These are phyloP conservation scores for Fusarium incarnatum DNA, from an alignment of 2,329 filamentous ascomycete genomes.

Conservation along the genomic window DNA sequence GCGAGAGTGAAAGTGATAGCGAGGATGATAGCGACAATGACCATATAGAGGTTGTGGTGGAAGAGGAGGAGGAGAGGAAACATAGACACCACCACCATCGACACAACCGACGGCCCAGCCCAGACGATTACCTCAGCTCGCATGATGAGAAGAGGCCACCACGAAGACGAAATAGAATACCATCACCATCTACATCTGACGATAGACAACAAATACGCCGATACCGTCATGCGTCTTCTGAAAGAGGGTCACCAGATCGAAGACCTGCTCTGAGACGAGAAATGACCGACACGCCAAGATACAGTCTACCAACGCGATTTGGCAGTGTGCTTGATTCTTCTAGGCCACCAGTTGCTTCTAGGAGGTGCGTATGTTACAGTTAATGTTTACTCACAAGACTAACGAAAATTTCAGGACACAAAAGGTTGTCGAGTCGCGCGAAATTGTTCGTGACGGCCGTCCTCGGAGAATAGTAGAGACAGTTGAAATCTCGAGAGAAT, in stretches of 20 bases:
- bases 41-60: constrained; percentile 43
- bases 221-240: constrained; percentile 44
- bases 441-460: constrained; percentile 41
- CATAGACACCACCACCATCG: constrained; percentile 35
- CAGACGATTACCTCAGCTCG: constrained; percentile 46
- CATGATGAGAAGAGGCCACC: constrained; percentile 42
- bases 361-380: constrained; percentile 42
- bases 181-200: constrained; percentile 42
- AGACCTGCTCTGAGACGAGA: constrained; percentile 47
- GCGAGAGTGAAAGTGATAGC: constrained; percentile 29
- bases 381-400: background rate
- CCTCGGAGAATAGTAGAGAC: constrained; percentile 38
- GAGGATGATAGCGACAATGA: constrained; percentile 30
- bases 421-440: constrained; percentile 43
- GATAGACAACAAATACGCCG: constrained; percentile 41
- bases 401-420: constrained; percentile 29
- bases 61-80: constrained; percentile 48
- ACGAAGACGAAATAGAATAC: constrained; percentile 39
- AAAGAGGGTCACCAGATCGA: constrained; percentile 46
- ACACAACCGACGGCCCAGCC: constrained; percentile 38
- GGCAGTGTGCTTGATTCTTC: constrained; percentile 51
- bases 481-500: constrained; percentile 42
- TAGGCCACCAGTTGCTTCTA: constrained; percentile 51
- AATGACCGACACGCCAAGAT: constrained; percentile 48
- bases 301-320: constrained; percentile 42